Conservation (phyloP, 2,329 filamentous ascomycete genomes). For the Cadophora gregata region DNA sequence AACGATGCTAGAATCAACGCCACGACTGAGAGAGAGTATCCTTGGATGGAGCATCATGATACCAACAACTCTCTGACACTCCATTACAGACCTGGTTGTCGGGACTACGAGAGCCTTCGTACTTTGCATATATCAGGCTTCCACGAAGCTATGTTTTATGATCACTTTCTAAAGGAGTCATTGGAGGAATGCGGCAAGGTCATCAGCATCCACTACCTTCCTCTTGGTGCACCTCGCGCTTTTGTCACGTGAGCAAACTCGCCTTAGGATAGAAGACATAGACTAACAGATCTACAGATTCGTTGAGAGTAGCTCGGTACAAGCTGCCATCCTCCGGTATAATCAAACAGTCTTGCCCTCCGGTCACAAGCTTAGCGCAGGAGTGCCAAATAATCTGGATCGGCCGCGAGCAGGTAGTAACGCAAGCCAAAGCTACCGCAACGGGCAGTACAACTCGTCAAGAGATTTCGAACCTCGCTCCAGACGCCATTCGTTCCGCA, state of each 20-base stretch:
- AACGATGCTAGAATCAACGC: conserved; percentile 7
- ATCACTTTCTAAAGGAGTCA: conserved; percentile 30
- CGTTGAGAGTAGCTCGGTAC: conserved; percentile 19
- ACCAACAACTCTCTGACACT: neutral
- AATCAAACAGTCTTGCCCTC: neutral
- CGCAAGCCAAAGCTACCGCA: conserved; percentile 9
- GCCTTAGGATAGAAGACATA: neutral
- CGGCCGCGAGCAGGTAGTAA: conserved; percentile 15
- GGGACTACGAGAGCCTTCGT: neutral
- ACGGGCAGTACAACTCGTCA: neutral
- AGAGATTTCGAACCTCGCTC: conserved; percentile 21
- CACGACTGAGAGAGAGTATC: neutral
- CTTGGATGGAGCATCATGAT: neutral
- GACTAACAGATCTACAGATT: conserved; percentile 21
- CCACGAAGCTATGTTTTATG: conserved; percentile 24
- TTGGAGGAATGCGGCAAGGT: conserved; percentile 36
- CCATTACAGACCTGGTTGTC: neutral
- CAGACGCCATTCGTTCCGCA: conserved; percentile 2
- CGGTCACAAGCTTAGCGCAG: conserved; percentile 1
- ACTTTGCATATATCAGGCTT: conserved; percentile 23
- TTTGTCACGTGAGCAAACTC: conserved; percentile 36
- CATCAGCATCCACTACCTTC: conserved; percentile 34
- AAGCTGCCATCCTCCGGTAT: conserved; percentile 24
- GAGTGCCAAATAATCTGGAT: neutral
- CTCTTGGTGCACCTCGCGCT: conserved; percentile 13